phyloP scores from a whole-genome alignment of 371 early-diverging fungal genomes.

The Nosema muscidifuracis region DNA sequence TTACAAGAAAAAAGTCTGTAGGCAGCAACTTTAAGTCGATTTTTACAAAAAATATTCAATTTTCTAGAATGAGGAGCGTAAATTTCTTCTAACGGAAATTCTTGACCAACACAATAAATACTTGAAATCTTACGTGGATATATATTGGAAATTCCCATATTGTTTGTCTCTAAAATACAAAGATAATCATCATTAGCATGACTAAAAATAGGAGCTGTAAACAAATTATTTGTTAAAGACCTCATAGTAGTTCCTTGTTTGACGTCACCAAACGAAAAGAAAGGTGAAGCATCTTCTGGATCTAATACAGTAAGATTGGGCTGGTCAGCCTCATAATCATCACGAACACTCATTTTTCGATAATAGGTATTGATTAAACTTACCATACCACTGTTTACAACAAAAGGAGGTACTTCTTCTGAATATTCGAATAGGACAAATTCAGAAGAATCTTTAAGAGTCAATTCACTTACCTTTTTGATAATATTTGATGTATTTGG shows the following conservation, averaged over 20 bases:
- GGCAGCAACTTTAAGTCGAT: conserved; percentile 73
- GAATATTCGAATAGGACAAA: conserved; percentile 87
- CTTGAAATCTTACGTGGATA: conserved; percentile 69
- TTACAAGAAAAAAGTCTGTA: conserved; percentile 65
- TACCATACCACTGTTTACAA: conserved; percentile 92
- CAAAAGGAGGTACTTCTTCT: conserved; percentile 88
- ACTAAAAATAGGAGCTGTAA: conserved; percentile 84
- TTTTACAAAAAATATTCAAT: conserved; percentile 79
- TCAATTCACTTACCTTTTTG: conserved; percentile 75
- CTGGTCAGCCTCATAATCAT: conserved; percentile 45
- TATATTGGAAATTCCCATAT: conserved; percentile 70
- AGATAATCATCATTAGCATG: conserved; percentile 69
- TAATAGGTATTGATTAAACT: conserved; percentile 87
- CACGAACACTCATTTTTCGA: conserved; percentile 68
- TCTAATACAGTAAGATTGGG: conserved; percentile 69
- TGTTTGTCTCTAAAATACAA: conserved; percentile 64
- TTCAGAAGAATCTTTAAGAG: conserved; percentile 74
- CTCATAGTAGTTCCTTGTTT: conserved; percentile 77
- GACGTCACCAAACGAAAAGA: conserved; percentile 74
- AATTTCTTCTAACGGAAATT: conserved; percentile 85
- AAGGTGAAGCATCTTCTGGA: conserved; percentile 86
- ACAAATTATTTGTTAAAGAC: conserved; percentile 83
- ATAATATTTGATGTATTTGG: conserved; percentile 67
- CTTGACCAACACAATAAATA: conserved; percentile 86
- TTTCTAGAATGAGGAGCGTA: conserved; percentile 91